Conservation (phyloP, 352 stramenopile species). For the Pythium aquatile region DNA sequence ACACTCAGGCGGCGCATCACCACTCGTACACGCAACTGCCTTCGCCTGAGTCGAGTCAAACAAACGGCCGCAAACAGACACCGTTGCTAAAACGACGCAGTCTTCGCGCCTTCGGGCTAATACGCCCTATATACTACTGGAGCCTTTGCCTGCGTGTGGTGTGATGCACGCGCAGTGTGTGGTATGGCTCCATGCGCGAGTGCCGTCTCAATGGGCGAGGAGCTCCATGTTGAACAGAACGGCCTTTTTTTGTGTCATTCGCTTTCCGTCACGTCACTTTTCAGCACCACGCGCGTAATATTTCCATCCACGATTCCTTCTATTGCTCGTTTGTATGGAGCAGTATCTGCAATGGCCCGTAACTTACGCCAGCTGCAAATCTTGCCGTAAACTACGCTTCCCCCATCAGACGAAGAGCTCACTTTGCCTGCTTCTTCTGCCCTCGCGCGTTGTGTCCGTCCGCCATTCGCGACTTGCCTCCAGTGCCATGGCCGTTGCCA, state of each 20-base stretch:
- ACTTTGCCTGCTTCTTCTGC: not conserved
- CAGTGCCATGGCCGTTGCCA: conserved; percentile 19
- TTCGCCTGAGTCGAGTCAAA: not conserved
- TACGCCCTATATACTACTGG: too few species aligned
- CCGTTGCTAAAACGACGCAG: too few species aligned
- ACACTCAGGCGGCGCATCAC: not conserved
- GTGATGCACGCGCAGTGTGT: too few species aligned
- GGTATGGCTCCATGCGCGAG: not conserved
- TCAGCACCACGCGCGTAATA: conserved; percentile 10
- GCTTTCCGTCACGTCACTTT: conserved; percentile 22
- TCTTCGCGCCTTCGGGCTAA: too few species aligned
- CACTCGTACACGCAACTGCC: not conserved
- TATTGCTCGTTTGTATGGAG: conserved; percentile 16
- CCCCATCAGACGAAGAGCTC: conserved; percentile 3
- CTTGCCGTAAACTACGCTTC: not conserved
- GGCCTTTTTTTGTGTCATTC: not conserved
- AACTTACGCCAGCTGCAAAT: conserved; percentile 14
- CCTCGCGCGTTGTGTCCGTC: not conserved
- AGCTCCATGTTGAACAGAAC: not conserved
- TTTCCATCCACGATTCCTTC: conserved; percentile 16
- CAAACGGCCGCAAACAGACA: too few species aligned
- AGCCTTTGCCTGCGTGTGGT: not conserved
- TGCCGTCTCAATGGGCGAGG: not conserved
- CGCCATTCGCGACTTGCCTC: conserved; percentile 3
- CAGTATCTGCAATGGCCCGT: conserved; percentile 16